Conservation (phyloP, 495 filamentous ascomycete species). For the Xylaria sp. region DNA sequence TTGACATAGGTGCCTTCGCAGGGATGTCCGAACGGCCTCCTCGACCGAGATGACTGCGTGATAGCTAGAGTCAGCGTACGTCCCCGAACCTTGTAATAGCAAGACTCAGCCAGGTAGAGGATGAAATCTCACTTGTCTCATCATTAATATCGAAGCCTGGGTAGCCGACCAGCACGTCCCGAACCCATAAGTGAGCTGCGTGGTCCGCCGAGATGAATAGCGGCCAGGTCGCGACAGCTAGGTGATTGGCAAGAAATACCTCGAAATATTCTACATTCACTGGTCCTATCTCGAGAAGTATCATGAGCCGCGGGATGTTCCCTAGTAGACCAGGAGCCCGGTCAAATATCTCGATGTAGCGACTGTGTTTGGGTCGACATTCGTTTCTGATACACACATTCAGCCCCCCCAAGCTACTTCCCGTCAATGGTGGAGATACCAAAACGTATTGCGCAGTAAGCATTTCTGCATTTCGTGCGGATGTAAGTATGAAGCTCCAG, state of each 20-base stretch:
- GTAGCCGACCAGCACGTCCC: neutral
- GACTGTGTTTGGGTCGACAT: neutral
- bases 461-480: neutral
- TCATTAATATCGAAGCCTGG: neutral
- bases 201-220: neutral
- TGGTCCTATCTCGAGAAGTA: neutral
- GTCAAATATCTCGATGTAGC: neutral
- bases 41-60: neutral
- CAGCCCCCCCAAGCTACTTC: neutral
- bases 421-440: neutral
- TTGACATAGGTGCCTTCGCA: neutral
- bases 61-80: neutral
- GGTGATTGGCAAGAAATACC: neutral
- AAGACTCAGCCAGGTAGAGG: neutral
- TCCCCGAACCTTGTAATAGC: neutral
- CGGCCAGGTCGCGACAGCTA: neutral
- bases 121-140: neutral
- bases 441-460: neutral
- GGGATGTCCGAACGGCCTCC: neutral
- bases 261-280: neutral
- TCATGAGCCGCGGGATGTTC: neutral
- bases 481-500: neutral
- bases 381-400: neutral
- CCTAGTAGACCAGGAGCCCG: neutral
- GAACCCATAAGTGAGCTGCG: neutral